Evolutionary conservation across 208 protist species (phyloP), one percentile per base, ranked within the genome.

Genomic region (Trypanosoma congolense): DNA sequence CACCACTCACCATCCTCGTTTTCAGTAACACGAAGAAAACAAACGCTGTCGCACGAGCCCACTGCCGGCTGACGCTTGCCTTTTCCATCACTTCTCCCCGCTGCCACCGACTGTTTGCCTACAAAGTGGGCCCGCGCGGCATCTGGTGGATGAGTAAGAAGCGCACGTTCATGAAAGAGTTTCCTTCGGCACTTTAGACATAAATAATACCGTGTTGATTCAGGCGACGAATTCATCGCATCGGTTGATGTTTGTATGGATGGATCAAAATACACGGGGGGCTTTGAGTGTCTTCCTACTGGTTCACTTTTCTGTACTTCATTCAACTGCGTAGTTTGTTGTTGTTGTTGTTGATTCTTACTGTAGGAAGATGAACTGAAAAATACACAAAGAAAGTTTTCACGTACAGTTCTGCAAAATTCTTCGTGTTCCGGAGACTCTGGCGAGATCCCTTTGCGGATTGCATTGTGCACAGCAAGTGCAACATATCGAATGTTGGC

Each of bases 401-500:
- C 51, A 40, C 67, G 45, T 28, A 61, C 62, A 12, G 64, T 47
- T 18, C 50, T 50, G 24, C 55, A 46, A 12, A 89, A 28, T 2
- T 63, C 57, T 12, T 74, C 10, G 29, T 55, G 22, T 19, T n/a
- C 38, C 16, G 51, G 3, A 8, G 49, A 29, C 16, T 43, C 14
- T 9, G 52, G 47, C 10, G 19, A 14, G 5, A 16, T 44, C n/a
- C 43, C 40, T 25, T 51, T 35, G 33, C 24, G 68, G 72, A 80
- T 22, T 1, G 67, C 68, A 6, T 75, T 62, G 42, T 62, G 43
- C 25, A 92, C 26, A 8, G 75, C 79, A 48, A 61, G 14, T 25
- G 71, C 66, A 9, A 87, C 80, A 60, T 80, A 77, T 2, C 22
- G 43, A 53, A 77, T 84, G 73, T 93, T 90, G 6, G 68, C 71